phyloP scores from a whole-genome alignment of 768 basidiomycete genomes.

The Hortiboletus flavorubellus region DNA sequence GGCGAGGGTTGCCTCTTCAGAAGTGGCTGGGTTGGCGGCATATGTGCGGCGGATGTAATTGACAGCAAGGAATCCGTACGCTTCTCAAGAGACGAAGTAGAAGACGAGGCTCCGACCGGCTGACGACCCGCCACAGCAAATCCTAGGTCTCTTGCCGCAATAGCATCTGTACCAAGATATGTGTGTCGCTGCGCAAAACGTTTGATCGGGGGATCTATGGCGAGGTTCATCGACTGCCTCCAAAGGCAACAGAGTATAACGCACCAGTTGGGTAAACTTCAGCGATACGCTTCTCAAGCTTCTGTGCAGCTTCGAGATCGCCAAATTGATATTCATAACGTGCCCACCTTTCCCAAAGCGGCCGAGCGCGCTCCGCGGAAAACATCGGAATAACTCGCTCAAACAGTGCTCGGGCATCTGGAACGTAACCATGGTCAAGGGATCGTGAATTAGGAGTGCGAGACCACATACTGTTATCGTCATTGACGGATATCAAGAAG shows the following conservation, averaged over 20 bases:
- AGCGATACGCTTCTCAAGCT: constrained; percentile 84
- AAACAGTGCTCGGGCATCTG: constrained; percentile 95
- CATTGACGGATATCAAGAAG: constrained; percentile 92
- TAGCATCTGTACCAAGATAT: constrained; percentile 77
- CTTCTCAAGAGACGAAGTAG: constrained; percentile 27
- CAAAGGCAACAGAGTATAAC: constrained; percentile 18
- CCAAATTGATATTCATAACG: constrained; percentile 94
- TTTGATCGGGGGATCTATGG: constrained; percentile 81
- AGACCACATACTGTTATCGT: constrained; percentile 78
- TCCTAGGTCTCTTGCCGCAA: constrained; percentile 86
- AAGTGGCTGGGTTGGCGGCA: constrained; percentile 21
- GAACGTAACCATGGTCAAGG: constrained; percentile 1
- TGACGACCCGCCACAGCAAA: constrained; percentile 50
- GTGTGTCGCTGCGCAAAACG: constrained; percentile 82
- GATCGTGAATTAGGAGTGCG: not conserved
- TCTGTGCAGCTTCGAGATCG: constrained; percentile 83
- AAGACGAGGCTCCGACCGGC: constrained; percentile 17
- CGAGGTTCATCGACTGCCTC: not conserved
- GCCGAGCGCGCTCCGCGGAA: constrained; percentile 71
- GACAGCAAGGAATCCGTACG: constrained; percentile 38
- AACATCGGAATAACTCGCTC: constrained; percentile 83
- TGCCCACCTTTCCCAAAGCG: constrained; percentile 96
- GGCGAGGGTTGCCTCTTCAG: constrained; percentile 33
- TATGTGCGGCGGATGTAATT: constrained; percentile 26
- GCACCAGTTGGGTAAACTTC: constrained; percentile 85